Percentiles rank a stretch among this genome's conserved stretches.
Evolutionary conservation across 1,284 basidiomycete genomes (phyloP).

Genomic region (Papiliotrema fonsecae): DNA sequence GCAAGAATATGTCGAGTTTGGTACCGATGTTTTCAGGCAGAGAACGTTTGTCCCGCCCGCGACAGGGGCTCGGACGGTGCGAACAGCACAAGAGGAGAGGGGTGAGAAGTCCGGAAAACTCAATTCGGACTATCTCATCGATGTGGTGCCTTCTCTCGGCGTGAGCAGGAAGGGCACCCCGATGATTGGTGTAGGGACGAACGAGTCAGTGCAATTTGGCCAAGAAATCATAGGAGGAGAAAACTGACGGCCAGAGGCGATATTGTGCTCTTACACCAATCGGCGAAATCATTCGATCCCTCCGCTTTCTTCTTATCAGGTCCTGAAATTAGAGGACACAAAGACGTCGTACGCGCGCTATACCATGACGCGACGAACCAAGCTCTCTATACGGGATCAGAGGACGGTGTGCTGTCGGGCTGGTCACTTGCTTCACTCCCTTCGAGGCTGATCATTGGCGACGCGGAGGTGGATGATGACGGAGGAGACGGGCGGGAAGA

Average conservation of each 20-base stretch:
- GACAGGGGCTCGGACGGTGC: conserved; percentile 18
- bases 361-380: conserved; percentile 43
- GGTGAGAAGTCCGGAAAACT: conserved; percentile 20
- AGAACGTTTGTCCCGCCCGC: conserved; percentile 22
- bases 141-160: conserved; percentile 42
- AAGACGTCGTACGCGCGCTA: conserved; percentile 45
- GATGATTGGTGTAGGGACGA: conserved; percentile 39
- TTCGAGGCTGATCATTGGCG: conserved; percentile 29
- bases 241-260: conserved; percentile 30
- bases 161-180: conserved; percentile 31
- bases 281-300: conserved; percentile 23
- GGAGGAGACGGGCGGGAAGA: conserved; percentile 40
- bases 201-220: conserved; percentile 31
- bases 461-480: conserved; percentile 40
- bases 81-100: conserved; percentile 31
- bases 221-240: neutral
- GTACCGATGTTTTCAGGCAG: conserved; percentile 33
- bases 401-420: conserved; percentile 47
- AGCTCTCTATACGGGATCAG: conserved; percentile 47
- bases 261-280: conserved; percentile 41
- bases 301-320: conserved; percentile 41
- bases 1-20: conserved; percentile 22
- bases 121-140: conserved; percentile 41
- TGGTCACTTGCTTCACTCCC: conserved; percentile 42
- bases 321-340: conserved; percentile 36